Percentiles rank a stretch among this genome's conserved stretches.
These are phyloP conservation scores for Apiosordaria backusii DNA, from an alignment of 495 filamentous ascomycete genomes.

Conservation along the genomic window DNA sequence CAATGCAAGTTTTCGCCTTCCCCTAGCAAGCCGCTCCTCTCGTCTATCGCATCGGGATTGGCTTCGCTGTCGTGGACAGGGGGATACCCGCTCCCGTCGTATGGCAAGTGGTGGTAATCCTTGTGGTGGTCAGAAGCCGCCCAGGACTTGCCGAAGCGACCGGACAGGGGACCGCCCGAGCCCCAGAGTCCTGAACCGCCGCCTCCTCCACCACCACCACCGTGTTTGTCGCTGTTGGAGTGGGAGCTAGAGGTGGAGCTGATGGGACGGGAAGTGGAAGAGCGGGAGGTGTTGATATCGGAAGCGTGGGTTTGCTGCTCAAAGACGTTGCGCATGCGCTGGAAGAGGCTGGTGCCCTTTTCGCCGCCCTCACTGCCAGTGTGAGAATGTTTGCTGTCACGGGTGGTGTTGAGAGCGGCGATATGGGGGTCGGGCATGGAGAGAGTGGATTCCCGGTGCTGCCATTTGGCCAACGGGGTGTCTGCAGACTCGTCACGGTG, in stretches of 20 bases:
- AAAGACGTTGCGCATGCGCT: conserved; percentile 35
- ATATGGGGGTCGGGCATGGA: not conserved
- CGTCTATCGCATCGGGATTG: not conserved
- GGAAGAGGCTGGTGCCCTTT: conserved; percentile 26
- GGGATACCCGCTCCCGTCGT: not conserved
- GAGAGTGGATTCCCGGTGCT: not conserved
- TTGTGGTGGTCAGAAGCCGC: not conserved
- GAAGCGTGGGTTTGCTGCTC: conserved; percentile 19
- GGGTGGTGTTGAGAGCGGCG: not conserved
- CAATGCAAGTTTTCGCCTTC: conserved; percentile 20
- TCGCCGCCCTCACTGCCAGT: not conserved
- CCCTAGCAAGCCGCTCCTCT: conserved; percentile 12
- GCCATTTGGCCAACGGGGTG: not conserved
- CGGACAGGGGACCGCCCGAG: not conserved
- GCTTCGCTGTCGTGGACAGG: not conserved
- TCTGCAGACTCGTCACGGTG: not conserved
- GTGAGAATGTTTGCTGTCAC: not conserved
- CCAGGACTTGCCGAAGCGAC: not conserved
- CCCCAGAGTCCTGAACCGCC: conserved; percentile 1
- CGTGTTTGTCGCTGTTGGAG: not conserved
- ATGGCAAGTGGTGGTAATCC: not conserved
- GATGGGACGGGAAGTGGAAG: not conserved
- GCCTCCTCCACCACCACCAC: not conserved
- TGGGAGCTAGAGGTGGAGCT: not conserved
- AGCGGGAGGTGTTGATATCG: not conserved